These are phyloP conservation scores for Crithidia sp. DNA, from an alignment of 208 protist species.

Conservation along the genomic window DNA sequence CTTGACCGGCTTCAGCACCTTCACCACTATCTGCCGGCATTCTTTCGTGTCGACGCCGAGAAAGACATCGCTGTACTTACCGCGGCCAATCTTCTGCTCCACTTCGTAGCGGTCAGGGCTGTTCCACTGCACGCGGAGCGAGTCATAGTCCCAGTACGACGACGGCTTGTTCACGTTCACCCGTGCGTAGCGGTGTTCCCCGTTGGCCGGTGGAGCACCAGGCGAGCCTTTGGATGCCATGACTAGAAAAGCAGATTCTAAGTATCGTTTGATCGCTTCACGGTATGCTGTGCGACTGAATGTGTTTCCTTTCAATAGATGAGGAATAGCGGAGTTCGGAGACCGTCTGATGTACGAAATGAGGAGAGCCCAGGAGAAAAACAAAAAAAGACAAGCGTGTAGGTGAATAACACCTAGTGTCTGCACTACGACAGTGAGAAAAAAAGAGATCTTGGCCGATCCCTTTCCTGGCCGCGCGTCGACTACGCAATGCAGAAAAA, in stretches of 20 bases:
- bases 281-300: not conserved
- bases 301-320: not conserved
- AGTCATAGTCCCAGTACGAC: slow-evolving; percentile 97
- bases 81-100: slow-evolving; percentile 95
- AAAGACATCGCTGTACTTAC: slow-evolving; percentile 99
- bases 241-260: not conserved
- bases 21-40: slow-evolving; percentile 96
- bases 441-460: too few relatives aligned
- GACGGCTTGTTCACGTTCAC: slow-evolving; percentile 88
- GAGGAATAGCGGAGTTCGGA: too few relatives aligned
- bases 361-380: too few relatives aligned
- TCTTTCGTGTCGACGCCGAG: slow-evolving; percentile 94
- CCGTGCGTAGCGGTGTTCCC: slow-evolving; percentile 76
- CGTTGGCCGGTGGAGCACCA: slow-evolving; percentile 36
- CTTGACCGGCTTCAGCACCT: slow-evolving; percentile 99
- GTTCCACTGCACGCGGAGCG: slow-evolving; percentile 92
- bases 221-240: slow-evolving; percentile 39
- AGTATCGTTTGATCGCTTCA: too few relatives aligned
- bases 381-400: too few relatives aligned
- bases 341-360: too few relatives aligned
- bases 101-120: slow-evolving; percentile 98
- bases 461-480: too few relatives aligned
- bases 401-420: too few relatives aligned
- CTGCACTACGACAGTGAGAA: too few relatives aligned
- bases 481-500: too few relatives aligned